Evolutionary conservation across 2,329 filamentous ascomycete genomes (phyloP).

Genomic region (Clonostachys solani): DNA sequence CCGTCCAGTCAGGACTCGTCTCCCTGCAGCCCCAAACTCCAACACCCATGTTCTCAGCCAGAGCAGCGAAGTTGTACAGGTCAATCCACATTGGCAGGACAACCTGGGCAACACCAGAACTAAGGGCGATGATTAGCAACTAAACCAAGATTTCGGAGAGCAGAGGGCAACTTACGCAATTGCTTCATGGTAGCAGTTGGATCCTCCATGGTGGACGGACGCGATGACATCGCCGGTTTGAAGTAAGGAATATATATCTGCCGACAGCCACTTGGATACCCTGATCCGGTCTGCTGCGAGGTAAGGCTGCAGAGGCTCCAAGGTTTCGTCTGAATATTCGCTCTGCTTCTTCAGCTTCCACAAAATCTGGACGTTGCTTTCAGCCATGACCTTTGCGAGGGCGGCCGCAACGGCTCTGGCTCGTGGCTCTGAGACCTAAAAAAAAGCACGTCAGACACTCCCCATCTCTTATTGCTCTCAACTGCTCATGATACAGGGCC

Average conservation of each 20-base stretch:
- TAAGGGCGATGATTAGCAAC: conserved; percentile 7
- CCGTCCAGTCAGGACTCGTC: conserved; percentile 18
- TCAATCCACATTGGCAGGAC: conserved; percentile 39
- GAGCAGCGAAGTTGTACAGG: conserved; percentile 34
- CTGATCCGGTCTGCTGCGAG: conserved; percentile 6
- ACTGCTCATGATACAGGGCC: neutral
- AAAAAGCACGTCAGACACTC: conserved; percentile 3
- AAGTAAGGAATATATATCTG: conserved; percentile 18
- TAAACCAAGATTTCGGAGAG: neutral
- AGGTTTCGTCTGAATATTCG: conserved; percentile 4
- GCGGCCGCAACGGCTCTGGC: conserved; percentile 11
- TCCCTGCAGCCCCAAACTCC: conserved; percentile 27
- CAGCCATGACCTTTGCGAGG: conserved; percentile 7
- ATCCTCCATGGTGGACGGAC: conserved; percentile 27
- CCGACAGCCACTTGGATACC: conserved; percentile 13
- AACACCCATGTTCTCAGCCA: conserved; percentile 32
- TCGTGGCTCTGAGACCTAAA: conserved; percentile 5
- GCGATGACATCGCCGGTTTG: conserved; percentile 19
- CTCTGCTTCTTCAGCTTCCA: conserved; percentile 14
- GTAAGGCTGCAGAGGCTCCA: conserved; percentile 3
- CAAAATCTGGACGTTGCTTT: conserved; percentile 14
- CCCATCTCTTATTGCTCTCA: neutral
- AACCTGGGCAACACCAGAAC: conserved; percentile 35
- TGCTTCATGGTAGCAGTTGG: conserved; percentile 32
- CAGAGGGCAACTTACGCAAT: conserved; percentile 22